Base-by-base conservation (phyloP, 2,329 filamentous ascomycete genomes). In the Madurella mycetomatis region DNA sequence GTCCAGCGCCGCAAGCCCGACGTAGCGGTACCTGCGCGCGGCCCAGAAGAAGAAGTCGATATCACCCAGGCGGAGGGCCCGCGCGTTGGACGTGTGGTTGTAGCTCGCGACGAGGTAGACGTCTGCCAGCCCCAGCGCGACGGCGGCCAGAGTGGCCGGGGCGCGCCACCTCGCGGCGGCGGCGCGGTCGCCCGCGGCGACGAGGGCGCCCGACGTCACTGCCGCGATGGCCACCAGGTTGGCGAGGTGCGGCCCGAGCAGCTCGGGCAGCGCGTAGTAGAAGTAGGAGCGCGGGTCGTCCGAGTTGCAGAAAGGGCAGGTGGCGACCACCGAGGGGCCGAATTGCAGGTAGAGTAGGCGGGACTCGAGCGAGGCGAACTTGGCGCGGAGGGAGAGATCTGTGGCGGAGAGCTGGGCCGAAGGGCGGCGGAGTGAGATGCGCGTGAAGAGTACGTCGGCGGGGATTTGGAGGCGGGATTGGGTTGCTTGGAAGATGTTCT, bases 401-500 rank as follows among this genome's bases (percentile, higher is more conserved):
- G 69, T 56, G 0, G 72, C 59, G 0, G 82, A 85, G 2, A 89
- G 76, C 9, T 16, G 19, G 49, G 49, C 34, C 34, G 18, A 5
- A 2, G 1, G 79, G 73, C 0, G 86, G 80, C 1, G 86, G 66
- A 1, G 77, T 69, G 78, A 71, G 9, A 97, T 79, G 15, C 92
- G 88, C 55, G 81, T 83, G 71, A 96, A 94, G 57, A 97, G 79
- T 34, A 95, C 85, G 66, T 92, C 88, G 49, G 56, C 47, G n/a
- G 90, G 85, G 41, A 88, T 92, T 65, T 91, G 88, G 16, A 97
- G 83, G 34, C 92, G 88, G 48, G 90, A 94, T 53, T 84, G 78
- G 1, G 92, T 96, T 16, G 76, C 70, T 31, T 71, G 67, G 77
- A 97, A 96, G 69, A 97, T 76, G 72, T 96, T 96, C 67, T 90